Evolutionary conservation across 148 eudicot genomes (phyloP).

Genomic region (Rhododendron ovatum): DNA sequence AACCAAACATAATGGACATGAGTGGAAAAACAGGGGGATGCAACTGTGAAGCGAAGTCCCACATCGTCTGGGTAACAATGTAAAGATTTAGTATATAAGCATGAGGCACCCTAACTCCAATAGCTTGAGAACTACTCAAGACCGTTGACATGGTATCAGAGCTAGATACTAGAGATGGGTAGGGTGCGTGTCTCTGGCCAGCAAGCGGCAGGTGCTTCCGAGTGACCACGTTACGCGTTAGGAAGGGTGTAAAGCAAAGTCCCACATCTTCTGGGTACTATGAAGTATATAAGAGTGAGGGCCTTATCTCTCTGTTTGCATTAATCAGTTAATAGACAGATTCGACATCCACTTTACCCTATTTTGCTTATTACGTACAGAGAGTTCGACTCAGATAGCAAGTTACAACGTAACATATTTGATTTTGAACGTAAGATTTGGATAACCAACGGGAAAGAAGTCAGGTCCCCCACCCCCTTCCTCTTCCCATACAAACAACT

Average conservation of each 20-base stretch:
- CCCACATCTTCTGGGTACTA: too few relatives aligned
- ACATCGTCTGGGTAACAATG: not conserved
- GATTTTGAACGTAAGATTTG: too few relatives aligned
- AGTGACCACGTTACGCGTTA: too few relatives aligned
- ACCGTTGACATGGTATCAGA: not conserved
- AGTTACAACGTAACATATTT: too few relatives aligned
- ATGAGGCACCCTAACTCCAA: not conserved
- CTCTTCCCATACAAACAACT: not conserved
- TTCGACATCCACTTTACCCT: not conserved
- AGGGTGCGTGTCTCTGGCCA: too few relatives aligned
- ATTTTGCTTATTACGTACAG: not conserved
- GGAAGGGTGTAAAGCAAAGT: too few relatives aligned
- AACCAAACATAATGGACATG: slow-evolving; percentile 3
- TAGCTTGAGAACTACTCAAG: not conserved
- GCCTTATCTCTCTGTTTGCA: not conserved
- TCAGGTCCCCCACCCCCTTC: not conserved
- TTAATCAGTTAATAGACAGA: not conserved
- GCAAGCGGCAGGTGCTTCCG: too few relatives aligned
- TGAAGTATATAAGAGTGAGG: too few relatives aligned
- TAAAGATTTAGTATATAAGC: not conserved
- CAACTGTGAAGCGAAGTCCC: not conserved
- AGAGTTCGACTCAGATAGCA: not conserved
- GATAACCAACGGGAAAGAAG: too few relatives aligned
- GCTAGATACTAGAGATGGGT: not conserved
- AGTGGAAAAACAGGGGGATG: not conserved